Evolutionary conservation across 176 grass and related monocot species (phyloP).

Genomic region (Triticum timopheevii): DNA sequence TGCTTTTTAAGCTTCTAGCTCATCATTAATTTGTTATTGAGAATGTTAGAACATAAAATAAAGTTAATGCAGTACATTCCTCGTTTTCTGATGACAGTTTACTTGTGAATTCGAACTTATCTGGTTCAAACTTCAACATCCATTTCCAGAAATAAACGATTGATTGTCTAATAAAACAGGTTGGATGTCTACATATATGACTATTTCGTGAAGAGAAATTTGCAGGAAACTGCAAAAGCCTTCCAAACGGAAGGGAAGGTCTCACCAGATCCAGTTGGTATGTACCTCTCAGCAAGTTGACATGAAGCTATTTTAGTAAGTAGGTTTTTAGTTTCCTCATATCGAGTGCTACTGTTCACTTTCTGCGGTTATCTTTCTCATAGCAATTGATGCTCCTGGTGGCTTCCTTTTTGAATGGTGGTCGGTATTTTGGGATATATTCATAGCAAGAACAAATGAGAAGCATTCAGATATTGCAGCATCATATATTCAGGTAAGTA

Average conservation of each 20-base stretch:
- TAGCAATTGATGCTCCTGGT: constrained; percentile 98
- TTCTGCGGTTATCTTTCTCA: constrained; percentile 9
- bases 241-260: constrained; percentile 99
- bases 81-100: not conserved
- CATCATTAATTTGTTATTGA: constrained; percentile 11
- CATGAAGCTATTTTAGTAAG: not conserved
- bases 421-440: constrained; percentile 99
- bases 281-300: constrained; percentile 31
- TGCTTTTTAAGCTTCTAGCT: constrained; percentile 8
- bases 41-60: not conserved
- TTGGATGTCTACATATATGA: constrained; percentile 99
- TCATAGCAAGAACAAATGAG: constrained; percentile 98
- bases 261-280: constrained; percentile 99
- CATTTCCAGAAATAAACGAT: constrained; percentile 20
- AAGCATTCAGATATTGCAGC: constrained; percentile 97
- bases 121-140: not conserved
- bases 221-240: constrained; percentile 95
- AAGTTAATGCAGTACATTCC: constrained; percentile 4
- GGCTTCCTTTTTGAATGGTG: constrained; percentile 99
- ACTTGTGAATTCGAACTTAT: not conserved
- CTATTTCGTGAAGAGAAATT: constrained; percentile 99
- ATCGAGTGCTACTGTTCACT: not conserved
- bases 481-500: constrained; percentile 83
- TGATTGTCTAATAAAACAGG: constrained; percentile 54
- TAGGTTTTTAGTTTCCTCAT: not conserved